Base-by-base conservation (phyloP, 148 eudicot species). In the Drosera capensis region DNA sequence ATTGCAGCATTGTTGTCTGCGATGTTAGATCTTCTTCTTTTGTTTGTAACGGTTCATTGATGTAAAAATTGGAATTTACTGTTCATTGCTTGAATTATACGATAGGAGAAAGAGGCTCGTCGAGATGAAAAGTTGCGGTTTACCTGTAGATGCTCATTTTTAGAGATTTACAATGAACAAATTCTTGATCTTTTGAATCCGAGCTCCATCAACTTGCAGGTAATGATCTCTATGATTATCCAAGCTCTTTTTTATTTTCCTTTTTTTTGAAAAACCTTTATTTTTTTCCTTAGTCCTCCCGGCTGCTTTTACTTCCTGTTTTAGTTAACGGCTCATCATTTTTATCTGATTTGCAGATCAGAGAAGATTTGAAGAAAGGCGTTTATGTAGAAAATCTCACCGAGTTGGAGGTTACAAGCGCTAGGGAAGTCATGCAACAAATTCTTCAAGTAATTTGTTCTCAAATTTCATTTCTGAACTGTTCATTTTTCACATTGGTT, bases 81-180 rank as follows among this genome's bases (percentile, higher is more conserved):
- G 7, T 51, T 51, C 45, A 17, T 14, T 45, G 43, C 17, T 39
- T 60, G 39, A 20, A 40, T 45, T 54, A 20, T 53, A 19, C 58
- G 22, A 43, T 68, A 90, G 97, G 97, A 90, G 60, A 90, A 60
- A 67, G 97, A 90, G 77, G 82, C 75, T 56, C 93, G 95, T 1
- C 65, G 93, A 69, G 97, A 84, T 53, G 97, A 90, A 62, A 90
- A 80, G 62, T 30, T 84, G 56, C 70, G 63, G 29, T 90, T 78
- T 52, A 80, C 78, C 15, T 84, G 97, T 65, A 90, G 74, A 78
- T 90, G 97, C 61, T 90, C 97, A 21, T 90, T 90, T 63, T 54
- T 90, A 54, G 97, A 90, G 67, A 90, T 90, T 23, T 90, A 90
- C 63, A 90, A 90, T 46, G 97, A 90, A 41, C 95, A 80, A n/a